These are phyloP conservation scores for Penicillium cosmopolitanum DNA, from an alignment of 495 filamentous ascomycete species.

Conservation along the genomic window DNA sequence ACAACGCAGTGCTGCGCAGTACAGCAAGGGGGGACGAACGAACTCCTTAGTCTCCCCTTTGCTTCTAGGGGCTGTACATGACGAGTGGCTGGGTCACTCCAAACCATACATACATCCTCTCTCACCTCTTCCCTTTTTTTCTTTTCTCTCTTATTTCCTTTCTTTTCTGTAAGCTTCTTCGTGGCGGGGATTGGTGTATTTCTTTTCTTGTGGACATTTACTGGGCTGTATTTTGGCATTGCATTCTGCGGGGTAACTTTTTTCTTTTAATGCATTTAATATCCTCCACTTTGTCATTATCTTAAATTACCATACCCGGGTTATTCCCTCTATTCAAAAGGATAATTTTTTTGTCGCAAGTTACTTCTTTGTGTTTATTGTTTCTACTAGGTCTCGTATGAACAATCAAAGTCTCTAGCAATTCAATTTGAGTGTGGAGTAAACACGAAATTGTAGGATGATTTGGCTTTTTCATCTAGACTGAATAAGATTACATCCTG, in stretches of 20 bases:
- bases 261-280: constrained; percentile 22
- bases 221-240: constrained; percentile 29
- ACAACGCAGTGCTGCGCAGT: constrained; percentile 12
- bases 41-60: neutral
- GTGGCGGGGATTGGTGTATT: neutral
- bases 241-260: constrained; percentile 26
- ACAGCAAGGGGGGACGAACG: neutral
- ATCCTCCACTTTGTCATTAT: constrained; percentile 8
- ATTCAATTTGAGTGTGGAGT: no score
- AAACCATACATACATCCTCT: constrained; percentile 21
- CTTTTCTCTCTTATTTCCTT: neutral
- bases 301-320: constrained; percentile 1
- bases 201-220: constrained; percentile 14
- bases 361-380: no score
- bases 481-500: neutral
- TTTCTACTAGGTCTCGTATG: no score
- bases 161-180: constrained; percentile 7
- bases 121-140: constrained; percentile 6
- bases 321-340: neutral
- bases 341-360: no score
- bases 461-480: constrained; percentile 1
- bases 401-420: no score
- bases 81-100: constrained; percentile 32
- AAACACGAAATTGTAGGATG: neutral
- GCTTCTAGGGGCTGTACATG: constrained; percentile 13